These are phyloP conservation scores for Macrolepiota dolichaula DNA, from an alignment of 768 basidiomycete genomes.

Conservation along the genomic window DNA sequence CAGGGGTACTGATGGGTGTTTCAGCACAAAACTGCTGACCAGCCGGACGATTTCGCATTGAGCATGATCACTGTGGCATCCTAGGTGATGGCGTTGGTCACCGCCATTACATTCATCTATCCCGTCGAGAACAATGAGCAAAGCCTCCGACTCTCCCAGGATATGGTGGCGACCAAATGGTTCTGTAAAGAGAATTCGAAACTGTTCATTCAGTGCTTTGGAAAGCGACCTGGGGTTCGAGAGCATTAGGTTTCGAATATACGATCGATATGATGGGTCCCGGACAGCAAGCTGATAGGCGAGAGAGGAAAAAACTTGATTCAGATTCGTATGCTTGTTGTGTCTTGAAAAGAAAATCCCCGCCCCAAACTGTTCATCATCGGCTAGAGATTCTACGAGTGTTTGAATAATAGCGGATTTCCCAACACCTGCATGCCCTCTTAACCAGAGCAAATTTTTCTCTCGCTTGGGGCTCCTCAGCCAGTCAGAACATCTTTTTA, in stretches of 20 bases:
- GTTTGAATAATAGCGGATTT: conserved; percentile 28
- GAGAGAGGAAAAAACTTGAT: conserved; percentile 18
- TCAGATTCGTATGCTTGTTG: not conserved
- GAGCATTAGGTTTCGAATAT: conserved; percentile 9
- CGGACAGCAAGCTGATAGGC: conserved; percentile 19
- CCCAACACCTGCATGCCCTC: conserved; percentile 23
- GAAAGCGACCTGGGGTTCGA: conserved; percentile 5
- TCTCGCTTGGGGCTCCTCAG: not conserved
- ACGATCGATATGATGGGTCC: not conserved
- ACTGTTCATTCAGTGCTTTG: conserved; percentile 11
- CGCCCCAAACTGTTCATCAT: conserved; percentile 9
- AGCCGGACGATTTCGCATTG: conserved; percentile 17
- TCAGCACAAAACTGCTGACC: conserved; percentile 5
- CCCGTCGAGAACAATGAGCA: conserved; percentile 21
- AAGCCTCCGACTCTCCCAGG: not conserved
- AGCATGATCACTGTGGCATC: not conserved
- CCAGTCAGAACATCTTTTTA: conserved; percentile 12
- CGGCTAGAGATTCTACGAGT: conserved; percentile 17
- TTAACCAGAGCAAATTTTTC: conserved; percentile 16
- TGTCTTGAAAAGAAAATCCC: conserved; percentile 20
- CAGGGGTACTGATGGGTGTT: conserved; percentile 12
- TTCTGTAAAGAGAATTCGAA: conserved; percentile 12
- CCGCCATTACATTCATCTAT: conserved; percentile 23
- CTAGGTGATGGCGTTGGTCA: not conserved
- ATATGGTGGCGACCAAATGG: conserved; percentile 1